A percentile compares a stretch with the other conserved stretches of the same genome.
Conservation (phyloP, 2,329 filamentous ascomycete species). For the Hypomyces rosellus region DNA sequence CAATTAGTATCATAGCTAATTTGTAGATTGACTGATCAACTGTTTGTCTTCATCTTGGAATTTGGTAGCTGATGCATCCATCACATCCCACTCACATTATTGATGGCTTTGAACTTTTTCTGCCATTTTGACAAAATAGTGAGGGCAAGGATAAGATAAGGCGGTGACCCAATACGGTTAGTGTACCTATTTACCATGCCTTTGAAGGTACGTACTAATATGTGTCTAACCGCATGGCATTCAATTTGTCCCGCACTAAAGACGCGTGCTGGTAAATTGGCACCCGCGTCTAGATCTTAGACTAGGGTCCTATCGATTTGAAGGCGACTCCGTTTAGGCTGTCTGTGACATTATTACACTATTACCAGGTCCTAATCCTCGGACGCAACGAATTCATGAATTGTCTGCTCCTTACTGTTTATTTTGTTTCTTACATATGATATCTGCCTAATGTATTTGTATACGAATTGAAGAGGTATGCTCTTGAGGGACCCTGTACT, state of each 20-base stretch:
- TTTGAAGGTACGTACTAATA: no score
- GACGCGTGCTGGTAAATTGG: neutral
- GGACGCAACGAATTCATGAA: neutral
- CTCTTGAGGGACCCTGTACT: no score
- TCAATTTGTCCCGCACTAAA: neutral
- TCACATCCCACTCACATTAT: no score
- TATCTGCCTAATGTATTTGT: neutral
- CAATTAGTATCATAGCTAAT: constrained; percentile 22
- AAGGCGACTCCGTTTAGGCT: neutral
- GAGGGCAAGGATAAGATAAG: neutral
- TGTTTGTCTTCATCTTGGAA: no score
- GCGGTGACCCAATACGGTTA: constrained; percentile 16
- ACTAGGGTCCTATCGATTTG: neutral
- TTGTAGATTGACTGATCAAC: no score
- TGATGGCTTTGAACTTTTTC: no score
- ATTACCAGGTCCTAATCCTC: neutral
- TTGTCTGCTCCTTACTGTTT: neutral
- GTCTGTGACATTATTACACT: no score
- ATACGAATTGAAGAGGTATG: neutral
- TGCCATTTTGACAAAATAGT: no score
- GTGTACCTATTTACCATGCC: no score
- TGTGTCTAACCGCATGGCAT: no score
- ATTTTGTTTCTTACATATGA: neutral
- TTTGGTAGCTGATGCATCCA: no score
- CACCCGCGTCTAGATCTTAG: constrained; percentile 3